A percentile compares a stretch with the other conserved stretches of the same genome.
Conservation (phyloP, 2,329 filamentous ascomycete species). For the Didymella pinodella region DNA sequence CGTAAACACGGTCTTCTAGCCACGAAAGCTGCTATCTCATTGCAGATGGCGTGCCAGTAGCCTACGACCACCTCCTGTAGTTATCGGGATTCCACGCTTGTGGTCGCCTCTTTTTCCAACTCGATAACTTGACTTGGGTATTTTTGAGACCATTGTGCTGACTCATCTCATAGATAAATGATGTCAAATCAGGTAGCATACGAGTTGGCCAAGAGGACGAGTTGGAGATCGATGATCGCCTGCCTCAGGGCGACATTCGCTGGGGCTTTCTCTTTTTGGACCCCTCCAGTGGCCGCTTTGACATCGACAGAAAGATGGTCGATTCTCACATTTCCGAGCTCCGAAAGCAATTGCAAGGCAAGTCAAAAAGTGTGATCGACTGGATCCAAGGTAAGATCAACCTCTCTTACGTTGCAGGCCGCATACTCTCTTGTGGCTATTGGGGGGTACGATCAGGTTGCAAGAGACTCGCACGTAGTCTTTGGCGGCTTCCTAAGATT, state of each 20-base stretch:
- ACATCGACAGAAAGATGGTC: conserved; percentile 46
- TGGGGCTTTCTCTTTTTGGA: conserved; percentile 47
- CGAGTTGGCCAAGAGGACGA: conserved; percentile 37
- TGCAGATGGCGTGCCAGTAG: neutral
- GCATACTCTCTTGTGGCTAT: neutral
- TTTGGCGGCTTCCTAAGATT: neutral
- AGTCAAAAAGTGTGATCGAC: conserved; percentile 44
- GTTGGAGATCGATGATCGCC: conserved; percentile 28
- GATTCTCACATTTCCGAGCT: conserved; percentile 43
- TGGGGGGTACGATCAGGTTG: neutral
- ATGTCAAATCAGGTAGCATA: conserved; percentile 53
- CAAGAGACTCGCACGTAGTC: neutral
- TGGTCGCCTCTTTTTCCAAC: no score
- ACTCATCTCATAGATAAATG: conserved; percentile 45
- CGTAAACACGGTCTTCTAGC: neutral
- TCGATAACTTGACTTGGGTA: no score
- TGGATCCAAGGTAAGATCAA: conserved; percentile 37
- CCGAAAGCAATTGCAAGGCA: conserved; percentile 38
- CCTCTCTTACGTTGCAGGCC: neutral
- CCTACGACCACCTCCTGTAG: neutral
- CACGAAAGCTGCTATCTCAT: neutral
- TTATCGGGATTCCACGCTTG: neutral
- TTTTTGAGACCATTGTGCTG: conserved; percentile 1
- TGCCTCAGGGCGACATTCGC: conserved; percentile 42
- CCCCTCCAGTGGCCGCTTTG: conserved; percentile 38